A percentile compares a stretch with the other conserved stretches of the same genome.
Evolutionary conservation across 2,329 filamentous ascomycete genomes (phyloP).

Genomic region (Mycogone perniciosa): DNA sequence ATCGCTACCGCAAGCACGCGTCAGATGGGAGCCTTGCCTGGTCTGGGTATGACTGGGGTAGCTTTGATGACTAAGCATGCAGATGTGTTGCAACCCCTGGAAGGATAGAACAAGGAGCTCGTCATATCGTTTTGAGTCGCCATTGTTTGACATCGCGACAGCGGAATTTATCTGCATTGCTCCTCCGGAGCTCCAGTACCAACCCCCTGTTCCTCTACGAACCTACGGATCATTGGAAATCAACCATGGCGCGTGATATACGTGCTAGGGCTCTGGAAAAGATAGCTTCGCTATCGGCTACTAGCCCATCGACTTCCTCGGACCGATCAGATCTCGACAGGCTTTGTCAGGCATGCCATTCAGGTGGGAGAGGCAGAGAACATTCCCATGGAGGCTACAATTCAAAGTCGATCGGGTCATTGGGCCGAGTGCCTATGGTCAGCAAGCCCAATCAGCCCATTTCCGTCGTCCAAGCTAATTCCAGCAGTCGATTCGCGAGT

Average conservation of each 20-base stretch:
- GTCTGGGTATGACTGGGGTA: slow-evolving; percentile 23
- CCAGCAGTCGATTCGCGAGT: slow-evolving; percentile 72
- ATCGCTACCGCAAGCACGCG: slow-evolving; percentile 30
- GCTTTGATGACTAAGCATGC: slow-evolving; percentile 37
- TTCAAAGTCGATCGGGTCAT: slow-evolving; percentile 32
- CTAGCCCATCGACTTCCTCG: slow-evolving; percentile 45
- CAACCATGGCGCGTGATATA: slow-evolving; percentile 47
- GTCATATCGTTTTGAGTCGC: slow-evolving; percentile 4
- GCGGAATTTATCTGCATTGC: slow-evolving; percentile 3
- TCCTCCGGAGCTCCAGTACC: slow-evolving; percentile 1
- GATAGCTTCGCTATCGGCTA: slow-evolving; percentile 57
- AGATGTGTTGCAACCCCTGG: slow-evolving; percentile 9
- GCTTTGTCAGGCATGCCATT: slow-evolving; percentile 52
- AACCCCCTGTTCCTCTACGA: not conserved
- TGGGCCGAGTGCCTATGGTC: slow-evolving; percentile 58
- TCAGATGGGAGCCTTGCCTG: slow-evolving; percentile 48
- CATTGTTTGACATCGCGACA: not conserved
- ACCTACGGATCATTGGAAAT: not conserved
- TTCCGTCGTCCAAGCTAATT: slow-evolving; percentile 16
- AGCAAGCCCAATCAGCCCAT: slow-evolving; percentile 12
- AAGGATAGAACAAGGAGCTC: not conserved
- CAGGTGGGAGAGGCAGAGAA: slow-evolving; percentile 37
- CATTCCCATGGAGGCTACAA: slow-evolving; percentile 42
- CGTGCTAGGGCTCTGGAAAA: slow-evolving; percentile 58
- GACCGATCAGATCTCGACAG: slow-evolving; percentile 59